These are phyloP conservation scores for Forsythia suspensa DNA, from an alignment of 257 asterid genomes.

Conservation along the genomic window DNA sequence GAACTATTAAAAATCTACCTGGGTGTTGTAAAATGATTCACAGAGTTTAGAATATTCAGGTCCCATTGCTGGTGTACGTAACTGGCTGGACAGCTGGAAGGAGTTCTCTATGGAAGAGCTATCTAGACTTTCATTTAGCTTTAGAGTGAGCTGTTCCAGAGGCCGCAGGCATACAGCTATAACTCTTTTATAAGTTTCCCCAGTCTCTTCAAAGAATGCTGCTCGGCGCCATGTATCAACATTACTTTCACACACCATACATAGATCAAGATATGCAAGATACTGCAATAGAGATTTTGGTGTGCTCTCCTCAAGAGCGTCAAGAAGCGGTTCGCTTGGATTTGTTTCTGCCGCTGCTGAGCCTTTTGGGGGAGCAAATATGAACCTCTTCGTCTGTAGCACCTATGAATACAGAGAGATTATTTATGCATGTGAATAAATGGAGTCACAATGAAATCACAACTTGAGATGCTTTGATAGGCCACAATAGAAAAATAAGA, in stretches of 20 bases:
- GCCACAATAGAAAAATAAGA: neutral
- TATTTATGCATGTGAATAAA: neutral
- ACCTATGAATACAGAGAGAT: constrained; percentile 49
- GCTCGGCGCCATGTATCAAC: constrained; percentile 99
- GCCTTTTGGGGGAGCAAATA: constrained; percentile 94
- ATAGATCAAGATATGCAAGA: constrained; percentile 91
- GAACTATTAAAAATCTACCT: constrained; percentile 49
- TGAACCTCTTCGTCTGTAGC: constrained; percentile 75
- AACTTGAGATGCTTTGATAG: neutral
- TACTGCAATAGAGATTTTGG: constrained; percentile 86
- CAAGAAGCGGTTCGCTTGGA: constrained; percentile 84
- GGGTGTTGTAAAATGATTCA: constrained; percentile 68
- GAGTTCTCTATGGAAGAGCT: constrained; percentile 60
- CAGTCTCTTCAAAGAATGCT: constrained; percentile 93
- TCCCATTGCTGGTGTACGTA: constrained; percentile 60
- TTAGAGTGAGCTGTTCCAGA: constrained; percentile 62
- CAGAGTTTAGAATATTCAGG: constrained; percentile 54
- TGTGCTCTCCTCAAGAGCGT: constrained; percentile 73
- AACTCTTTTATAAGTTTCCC: constrained; percentile 85
- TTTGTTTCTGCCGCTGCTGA: constrained; percentile 98
- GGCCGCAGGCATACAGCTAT: constrained; percentile 69
- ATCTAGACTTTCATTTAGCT: constrained; percentile 63
- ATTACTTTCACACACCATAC: constrained; percentile 84
- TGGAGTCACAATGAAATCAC: neutral
- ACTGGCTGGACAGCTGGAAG: constrained; percentile 68